These are phyloP conservation scores for Suillus decipiens DNA, from an alignment of 768 basidiomycete genomes.

Conservation along the genomic window DNA sequence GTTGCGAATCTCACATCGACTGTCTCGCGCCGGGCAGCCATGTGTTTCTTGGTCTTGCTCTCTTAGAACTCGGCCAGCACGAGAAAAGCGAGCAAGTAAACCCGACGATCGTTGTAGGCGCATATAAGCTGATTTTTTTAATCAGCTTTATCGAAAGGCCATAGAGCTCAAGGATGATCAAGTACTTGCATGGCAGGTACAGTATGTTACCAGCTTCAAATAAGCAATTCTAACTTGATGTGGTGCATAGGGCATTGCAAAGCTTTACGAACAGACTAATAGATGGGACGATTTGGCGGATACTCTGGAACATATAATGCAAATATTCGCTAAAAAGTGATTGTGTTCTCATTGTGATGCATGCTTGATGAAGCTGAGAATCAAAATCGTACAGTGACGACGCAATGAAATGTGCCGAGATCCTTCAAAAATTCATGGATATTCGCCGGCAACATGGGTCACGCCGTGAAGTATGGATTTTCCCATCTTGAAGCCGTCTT, in stretches of 20 bases:
- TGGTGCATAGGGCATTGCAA: conserved; percentile 60
- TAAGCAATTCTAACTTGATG: conserved; percentile 19
- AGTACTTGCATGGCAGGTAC: conserved; percentile 83
- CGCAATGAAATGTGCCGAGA: conserved; percentile 75
- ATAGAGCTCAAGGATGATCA: conserved; percentile 68
- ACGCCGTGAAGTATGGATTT: conserved; percentile 49
- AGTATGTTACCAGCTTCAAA: conserved; percentile 19
- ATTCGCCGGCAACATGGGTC: conserved; percentile 62
- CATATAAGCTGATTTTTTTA: conserved; percentile 20
- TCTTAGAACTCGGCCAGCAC: conserved; percentile 69
- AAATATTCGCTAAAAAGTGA: conserved; percentile 60
- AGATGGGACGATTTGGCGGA: conserved; percentile 60
- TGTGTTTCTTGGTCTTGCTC: conserved; percentile 83
- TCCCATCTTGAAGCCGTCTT: not conserved
- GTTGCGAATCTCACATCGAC: conserved; percentile 2
- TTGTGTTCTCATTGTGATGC: conserved; percentile 20
- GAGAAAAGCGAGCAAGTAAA: conserved; percentile 87
- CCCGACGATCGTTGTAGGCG: conserved; percentile 13
- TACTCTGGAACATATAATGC: conserved; percentile 55
- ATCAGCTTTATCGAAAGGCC: conserved; percentile 78
- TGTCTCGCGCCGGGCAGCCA: conserved; percentile 48
- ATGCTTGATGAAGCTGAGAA: not conserved
- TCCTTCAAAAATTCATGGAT: conserved; percentile 74
- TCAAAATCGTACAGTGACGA: conserved; percentile 55
- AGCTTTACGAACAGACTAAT: conserved; percentile 66